A percentile compares a stretch with the other conserved stretches of the same genome.
These are phyloP conservation scores for Agastache rugosa DNA, from an alignment of 257 asterid species.

Conservation along the genomic window DNA sequence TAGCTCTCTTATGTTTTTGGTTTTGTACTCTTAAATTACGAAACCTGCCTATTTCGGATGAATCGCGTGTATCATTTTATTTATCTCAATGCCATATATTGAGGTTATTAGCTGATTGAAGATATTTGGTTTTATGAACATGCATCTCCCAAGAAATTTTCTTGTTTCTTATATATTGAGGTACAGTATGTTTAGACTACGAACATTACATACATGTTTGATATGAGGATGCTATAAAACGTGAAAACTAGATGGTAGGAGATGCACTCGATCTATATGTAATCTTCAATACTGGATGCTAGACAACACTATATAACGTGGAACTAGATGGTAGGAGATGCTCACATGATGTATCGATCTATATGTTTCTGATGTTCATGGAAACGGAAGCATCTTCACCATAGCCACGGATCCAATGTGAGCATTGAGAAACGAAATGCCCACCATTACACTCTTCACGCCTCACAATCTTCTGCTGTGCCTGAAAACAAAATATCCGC, in stretches of 20 bases:
- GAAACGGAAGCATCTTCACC: not conserved
- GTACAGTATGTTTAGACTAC: not conserved
- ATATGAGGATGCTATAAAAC: not conserved
- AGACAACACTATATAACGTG: not conserved
- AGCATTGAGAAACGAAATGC: not conserved
- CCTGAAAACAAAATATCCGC: constrained; percentile 25
- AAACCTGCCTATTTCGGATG: constrained; percentile 3
- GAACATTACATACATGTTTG: not conserved
- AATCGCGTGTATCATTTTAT: not conserved
- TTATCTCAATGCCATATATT: not conserved
- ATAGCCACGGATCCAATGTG: not conserved
- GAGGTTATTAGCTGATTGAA: not conserved
- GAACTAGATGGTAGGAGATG: not conserved
- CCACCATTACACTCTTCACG: not conserved
- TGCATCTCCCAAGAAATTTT: not conserved
- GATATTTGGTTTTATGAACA: not conserved
- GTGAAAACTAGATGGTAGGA: not conserved
- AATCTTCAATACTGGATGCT: not conserved
- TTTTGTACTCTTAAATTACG: constrained; percentile 10
- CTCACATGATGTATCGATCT: not conserved
- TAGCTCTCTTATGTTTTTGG: constrained; percentile 21
- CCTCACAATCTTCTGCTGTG: constrained; percentile 46
- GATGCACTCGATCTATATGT: not conserved
- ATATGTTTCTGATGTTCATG: not conserved
- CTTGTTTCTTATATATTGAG: not conserved